Evolutionary conservation across 1,139 yeast species (phyloP), one percentile per base, ranked within the genome.

Genomic region (Yamadazyma triangularis): DNA sequence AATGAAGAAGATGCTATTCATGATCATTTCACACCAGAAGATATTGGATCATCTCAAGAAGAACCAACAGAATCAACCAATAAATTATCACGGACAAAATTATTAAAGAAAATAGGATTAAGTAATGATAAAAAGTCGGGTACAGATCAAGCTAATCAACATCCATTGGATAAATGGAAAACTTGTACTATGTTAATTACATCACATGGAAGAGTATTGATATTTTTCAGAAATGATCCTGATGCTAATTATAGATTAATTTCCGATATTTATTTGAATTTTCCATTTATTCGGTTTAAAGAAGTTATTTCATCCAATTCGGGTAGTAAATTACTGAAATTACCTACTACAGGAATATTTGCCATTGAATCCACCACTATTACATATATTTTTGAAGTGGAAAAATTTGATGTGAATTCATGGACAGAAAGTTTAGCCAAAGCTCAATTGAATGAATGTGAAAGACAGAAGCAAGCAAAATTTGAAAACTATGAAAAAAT

Each of bases 341-440:
- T 63, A 3, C 64, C 71, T 0, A 54, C 63, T 3, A 56, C 69
- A 0, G 78, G 77, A 0, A 44, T 70, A 6, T 78, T 78, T 60
- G 80, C 78, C 0, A 66, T 79, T 22, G 64, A 65, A 35, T 73
- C 81, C 0, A 50, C 51, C 22, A 54, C 51, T 5, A 58, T 71
- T 3, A 64, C 81, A 0, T 65, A 73, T 39, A 63, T 69, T 3
- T 73, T 75, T 53, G 83, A 78, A 45, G 79, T 70, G n/a, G 78
- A 74, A 28, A 73, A 68, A 38, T 56, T 49, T 27, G 81, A 75
- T 25, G 63, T 77, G 0, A 56, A 63, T 20, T 51, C 58, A 12
- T 79, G 85, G 85, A 77, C 84, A 0, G 73, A 68, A 29, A 50
- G 70, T 0, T 56, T 79, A 26, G 74, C 75, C 4, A 70, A 60